Conservation (phyloP, 2,329 filamentous ascomycete species). For the Plectosphaerella sp. region DNA sequence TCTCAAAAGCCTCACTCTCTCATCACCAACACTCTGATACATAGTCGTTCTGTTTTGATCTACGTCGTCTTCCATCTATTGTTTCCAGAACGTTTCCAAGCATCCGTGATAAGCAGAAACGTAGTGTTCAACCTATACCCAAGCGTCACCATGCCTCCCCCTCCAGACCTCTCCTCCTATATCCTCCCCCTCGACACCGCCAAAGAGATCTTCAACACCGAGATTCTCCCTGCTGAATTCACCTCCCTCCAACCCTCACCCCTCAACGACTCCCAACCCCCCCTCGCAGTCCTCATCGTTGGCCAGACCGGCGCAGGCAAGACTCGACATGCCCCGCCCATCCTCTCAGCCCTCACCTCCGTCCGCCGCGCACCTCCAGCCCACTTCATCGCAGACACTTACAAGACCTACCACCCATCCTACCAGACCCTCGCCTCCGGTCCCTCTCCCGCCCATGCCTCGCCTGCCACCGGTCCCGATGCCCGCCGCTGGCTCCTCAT, state of each 20-base stretch:
- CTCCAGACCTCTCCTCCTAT: constrained; percentile 23
- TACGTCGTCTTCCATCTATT: no score
- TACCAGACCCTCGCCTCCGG: constrained; percentile 26
- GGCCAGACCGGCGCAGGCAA: constrained; percentile 47
- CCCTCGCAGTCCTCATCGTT: constrained; percentile 37
- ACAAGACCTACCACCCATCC: constrained; percentile 42
- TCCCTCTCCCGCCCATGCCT: constrained; percentile 26
- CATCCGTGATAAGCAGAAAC: no score
- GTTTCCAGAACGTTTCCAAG: no score
- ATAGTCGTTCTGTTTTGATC: no score
- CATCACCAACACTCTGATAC: no score
- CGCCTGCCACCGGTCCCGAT: constrained; percentile 31
- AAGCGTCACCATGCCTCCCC: constrained; percentile 11
- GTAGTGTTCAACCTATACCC: no score
- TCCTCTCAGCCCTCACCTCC: constrained; percentile 25
- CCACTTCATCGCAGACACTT: constrained; percentile 44
- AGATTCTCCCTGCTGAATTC: constrained; percentile 29
- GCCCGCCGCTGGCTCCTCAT: constrained; percentile 39
- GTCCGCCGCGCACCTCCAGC: constrained; percentile 13
- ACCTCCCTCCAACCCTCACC: constrained; percentile 4
- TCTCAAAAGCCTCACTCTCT: no score
- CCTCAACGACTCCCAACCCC: constrained; percentile 10
- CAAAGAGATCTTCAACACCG: constrained; percentile 21
- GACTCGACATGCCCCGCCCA: constrained; percentile 34
- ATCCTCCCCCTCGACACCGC: constrained; percentile 23